Percentiles rank a stretch among this genome's conserved stretches.
Conservation (phyloP, 208 protist genomes). For the Acanthamoeba culbertsoni region DNA sequence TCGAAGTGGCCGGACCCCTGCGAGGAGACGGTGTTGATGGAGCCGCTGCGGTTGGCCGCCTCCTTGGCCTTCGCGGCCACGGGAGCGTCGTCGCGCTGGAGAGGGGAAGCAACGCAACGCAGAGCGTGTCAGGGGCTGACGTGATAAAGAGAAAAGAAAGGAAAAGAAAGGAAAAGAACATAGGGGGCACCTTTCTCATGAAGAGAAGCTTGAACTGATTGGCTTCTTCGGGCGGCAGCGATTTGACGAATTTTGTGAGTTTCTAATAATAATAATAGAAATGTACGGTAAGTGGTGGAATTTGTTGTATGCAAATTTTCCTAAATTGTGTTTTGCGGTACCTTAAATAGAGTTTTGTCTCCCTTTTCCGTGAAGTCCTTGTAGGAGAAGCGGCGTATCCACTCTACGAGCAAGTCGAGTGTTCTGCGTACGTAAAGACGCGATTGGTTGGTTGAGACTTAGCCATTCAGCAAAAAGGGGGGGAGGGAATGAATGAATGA, state of each 20-base stretch:
- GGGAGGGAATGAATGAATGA: too few species aligned
- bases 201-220: slow-evolving; percentile 29
- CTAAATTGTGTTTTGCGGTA: not conserved
- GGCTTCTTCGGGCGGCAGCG: not conserved
- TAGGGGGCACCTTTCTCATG: not conserved
- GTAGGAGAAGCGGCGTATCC: slow-evolving; percentile 5
- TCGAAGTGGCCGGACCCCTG: not conserved
- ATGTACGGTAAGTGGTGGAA: too few species aligned
- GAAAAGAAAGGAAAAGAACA: not conserved
- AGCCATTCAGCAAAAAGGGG: too few species aligned
- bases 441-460: too few species aligned
- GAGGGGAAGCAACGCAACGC: too few species aligned
- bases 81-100: not conserved
- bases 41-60: not conserved
- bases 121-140: not conserved
- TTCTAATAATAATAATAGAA: too few species aligned
- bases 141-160: not conserved
- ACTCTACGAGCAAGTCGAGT: not conserved
- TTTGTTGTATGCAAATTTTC: too few species aligned
- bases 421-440: not conserved
- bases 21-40: not conserved
- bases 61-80: slow-evolving; percentile 1
- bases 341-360: not conserved
- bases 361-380: slow-evolving; percentile 23
- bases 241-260: slow-evolving; percentile 21